These are phyloP conservation scores for Mucor sp. DNA, from an alignment of 371 early-diverging fungal species.

Conservation along the genomic window DNA sequence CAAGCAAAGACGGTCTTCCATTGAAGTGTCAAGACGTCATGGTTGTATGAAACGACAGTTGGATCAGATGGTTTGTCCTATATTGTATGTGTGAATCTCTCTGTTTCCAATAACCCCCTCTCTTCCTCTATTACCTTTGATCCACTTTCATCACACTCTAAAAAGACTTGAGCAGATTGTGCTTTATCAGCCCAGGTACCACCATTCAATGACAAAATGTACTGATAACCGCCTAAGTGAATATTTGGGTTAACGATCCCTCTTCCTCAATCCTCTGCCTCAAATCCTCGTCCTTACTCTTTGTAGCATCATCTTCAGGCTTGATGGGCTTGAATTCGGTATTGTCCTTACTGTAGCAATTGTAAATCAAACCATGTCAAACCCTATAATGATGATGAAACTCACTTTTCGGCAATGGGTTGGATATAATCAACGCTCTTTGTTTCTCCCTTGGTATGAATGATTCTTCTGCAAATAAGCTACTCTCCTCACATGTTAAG, in stretches of 20 bases:
- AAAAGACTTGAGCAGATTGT: slow-evolving; percentile 28
- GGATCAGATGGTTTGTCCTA: slow-evolving; percentile 34
- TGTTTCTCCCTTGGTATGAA: slow-evolving; percentile 10
- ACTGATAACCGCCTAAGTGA: slow-evolving; percentile 26
- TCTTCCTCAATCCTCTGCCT: background rate
- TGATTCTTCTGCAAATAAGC: slow-evolving; percentile 28
- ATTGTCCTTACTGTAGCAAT: slow-evolving; percentile 6
- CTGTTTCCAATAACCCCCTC: background rate
- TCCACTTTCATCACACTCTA: slow-evolving; percentile 30
- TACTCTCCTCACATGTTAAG: background rate
- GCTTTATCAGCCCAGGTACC: slow-evolving; percentile 12
- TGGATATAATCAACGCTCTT: slow-evolving; percentile 15
- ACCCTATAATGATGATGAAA: background rate
- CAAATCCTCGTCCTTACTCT: slow-evolving; percentile 24
- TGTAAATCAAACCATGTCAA: background rate
- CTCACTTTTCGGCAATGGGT: slow-evolving; percentile 28
- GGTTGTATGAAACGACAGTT: slow-evolving; percentile 32
- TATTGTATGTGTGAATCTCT: background rate
- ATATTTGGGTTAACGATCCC: background rate
- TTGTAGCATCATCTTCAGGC: slow-evolving; percentile 22
- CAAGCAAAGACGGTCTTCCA: slow-evolving; percentile 55
- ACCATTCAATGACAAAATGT: slow-evolving; percentile 26
- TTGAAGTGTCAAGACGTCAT: slow-evolving; percentile 36
- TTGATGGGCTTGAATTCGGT: slow-evolving; percentile 21
- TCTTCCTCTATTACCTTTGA: background rate